Conservation (phyloP, 1,139 yeast genomes). For the Blastobotrys apis region DNA sequence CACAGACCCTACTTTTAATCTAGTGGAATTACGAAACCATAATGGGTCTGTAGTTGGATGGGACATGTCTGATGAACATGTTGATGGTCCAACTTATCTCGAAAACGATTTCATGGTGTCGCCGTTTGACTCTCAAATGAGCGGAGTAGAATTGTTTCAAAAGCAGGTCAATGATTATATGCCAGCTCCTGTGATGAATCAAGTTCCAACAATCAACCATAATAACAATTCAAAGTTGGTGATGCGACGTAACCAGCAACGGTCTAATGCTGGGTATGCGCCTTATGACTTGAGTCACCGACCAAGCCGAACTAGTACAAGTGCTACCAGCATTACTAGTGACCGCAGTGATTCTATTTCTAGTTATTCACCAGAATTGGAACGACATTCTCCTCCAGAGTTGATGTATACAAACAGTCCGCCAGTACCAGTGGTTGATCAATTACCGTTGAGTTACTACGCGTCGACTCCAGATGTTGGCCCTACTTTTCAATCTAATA, state of each 20-base stretch:
- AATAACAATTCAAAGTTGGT: constrained; percentile 8
- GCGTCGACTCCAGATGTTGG: not conserved
- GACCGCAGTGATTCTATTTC: constrained; percentile 5
- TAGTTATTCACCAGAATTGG: constrained; percentile 6
- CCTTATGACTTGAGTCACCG: constrained; percentile 6
- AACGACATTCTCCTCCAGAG: constrained; percentile 11
- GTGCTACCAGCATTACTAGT: too few species aligned
- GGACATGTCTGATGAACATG: constrained; percentile 20
- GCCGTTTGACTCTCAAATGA: not conserved
- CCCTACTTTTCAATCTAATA: not conserved
- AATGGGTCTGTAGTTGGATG: constrained; percentile 29
- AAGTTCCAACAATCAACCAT: not conserved
- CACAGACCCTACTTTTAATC: constrained; percentile 25
- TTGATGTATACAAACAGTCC: constrained; percentile 11
- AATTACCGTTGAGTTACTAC: too few species aligned
- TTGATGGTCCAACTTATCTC: constrained; percentile 1
- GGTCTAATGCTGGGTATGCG: not conserved
- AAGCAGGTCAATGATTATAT: not conserved
- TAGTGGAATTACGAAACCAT: constrained; percentile 24
- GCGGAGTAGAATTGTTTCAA: not conserved
- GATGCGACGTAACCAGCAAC: constrained; percentile 10
- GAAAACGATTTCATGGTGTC: constrained; percentile 1
- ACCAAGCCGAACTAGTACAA: not conserved
- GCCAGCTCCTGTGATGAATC: not conserved
- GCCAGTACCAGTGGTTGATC: too few species aligned